These are phyloP conservation scores for Calocera viscosa DNA, from an alignment of 768 basidiomycete species.

Conservation along the genomic window DNA sequence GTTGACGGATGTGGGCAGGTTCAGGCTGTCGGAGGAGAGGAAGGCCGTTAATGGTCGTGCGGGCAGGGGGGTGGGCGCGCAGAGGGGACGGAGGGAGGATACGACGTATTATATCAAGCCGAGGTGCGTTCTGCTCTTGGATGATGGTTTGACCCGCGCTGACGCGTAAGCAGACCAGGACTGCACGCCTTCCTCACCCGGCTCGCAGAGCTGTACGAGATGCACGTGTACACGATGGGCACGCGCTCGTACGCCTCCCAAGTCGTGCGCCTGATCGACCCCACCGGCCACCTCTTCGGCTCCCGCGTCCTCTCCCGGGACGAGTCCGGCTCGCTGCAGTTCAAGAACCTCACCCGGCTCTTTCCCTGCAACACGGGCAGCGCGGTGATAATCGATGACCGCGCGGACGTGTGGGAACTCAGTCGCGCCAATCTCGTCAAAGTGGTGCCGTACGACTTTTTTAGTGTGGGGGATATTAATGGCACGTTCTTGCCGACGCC, in stretches of 20 bases:
- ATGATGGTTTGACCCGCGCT: conserved; percentile 13
- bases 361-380: conserved; percentile 97
- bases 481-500: conserved; percentile 80
- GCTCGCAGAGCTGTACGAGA: conserved; percentile 74
- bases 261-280: conserved; percentile 90
- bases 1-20: conserved; percentile 78
- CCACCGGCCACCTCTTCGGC: conserved; percentile 71
- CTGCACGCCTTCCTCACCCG: conserved; percentile 62
- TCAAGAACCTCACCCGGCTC: conserved; percentile 80
- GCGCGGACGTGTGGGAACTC: conserved; percentile 97
- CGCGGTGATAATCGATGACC: conserved; percentile 98
- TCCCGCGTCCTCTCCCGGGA: conserved; percentile 83
- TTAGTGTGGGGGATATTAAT: conserved; percentile 98
- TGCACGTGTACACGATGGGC: conserved; percentile 99
- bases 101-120: conserved; percentile 96
- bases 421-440: conserved; percentile 83
- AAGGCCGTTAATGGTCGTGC: conserved; percentile 32
- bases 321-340: conserved; percentile 93
- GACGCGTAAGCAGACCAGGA: conserved; percentile 48
- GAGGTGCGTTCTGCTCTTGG: conserved; percentile 42
- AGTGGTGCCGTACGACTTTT: conserved; percentile 97
- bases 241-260: conserved; percentile 93
- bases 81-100: conserved; percentile 52
- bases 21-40: conserved; percentile 72
- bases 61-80: conserved; percentile 27